Evolutionary conservation across 495 filamentous ascomycete genomes (phyloP), one percentile per base, ranked within the genome.

Genomic region (Annulohypoxylon bovei): DNA sequence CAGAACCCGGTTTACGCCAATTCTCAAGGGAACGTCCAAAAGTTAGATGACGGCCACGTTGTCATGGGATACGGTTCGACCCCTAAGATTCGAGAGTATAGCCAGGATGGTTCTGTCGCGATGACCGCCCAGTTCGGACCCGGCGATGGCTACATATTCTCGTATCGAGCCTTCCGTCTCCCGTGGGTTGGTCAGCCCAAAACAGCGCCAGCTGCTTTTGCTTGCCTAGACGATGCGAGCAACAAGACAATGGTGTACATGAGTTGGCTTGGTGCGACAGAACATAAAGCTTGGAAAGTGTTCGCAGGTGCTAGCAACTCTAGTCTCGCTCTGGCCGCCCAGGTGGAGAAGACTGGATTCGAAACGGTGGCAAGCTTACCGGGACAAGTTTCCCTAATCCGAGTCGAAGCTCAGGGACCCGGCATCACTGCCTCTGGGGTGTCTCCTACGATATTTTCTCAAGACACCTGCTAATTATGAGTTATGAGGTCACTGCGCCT

Each of bases 261-360:
- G 69, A 72, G 64, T n/a, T 72, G 69, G 69, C 49, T 62, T 49
- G 69, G 69, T 22, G 69, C 69, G 3, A 72, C 69, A 9, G 64
- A 72, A 16, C 58, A 68, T 11, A 25, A 42, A 2, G 20, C 49
- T 8, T 72, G 69, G 69, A 44, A 35, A 8, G 40, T 72, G 3
- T 70, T 46, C 14, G 44, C 62, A 4, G 68, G 62, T 22, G 16
- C 35, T 32, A 62, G 27, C 12, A 55, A 62, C 25, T 49, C 39
- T 25, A 66, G 33, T 16, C 32, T 71, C 20, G 18, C 35, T 25
- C 35, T 71, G 4, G 27, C 44, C 39, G 46, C 62, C 23, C 47
- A 67, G 14, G 49, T 71, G 5, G 49, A 62, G 30, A 71, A 30
- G 23, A 71, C 62, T 2, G 62, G 68, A 8, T 71, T 71, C 16